Percentiles rank a stretch among this genome's conserved stretches.
phyloP scores from a whole-genome alignment of 441 rosid genomes.

The Iberis amara region DNA sequence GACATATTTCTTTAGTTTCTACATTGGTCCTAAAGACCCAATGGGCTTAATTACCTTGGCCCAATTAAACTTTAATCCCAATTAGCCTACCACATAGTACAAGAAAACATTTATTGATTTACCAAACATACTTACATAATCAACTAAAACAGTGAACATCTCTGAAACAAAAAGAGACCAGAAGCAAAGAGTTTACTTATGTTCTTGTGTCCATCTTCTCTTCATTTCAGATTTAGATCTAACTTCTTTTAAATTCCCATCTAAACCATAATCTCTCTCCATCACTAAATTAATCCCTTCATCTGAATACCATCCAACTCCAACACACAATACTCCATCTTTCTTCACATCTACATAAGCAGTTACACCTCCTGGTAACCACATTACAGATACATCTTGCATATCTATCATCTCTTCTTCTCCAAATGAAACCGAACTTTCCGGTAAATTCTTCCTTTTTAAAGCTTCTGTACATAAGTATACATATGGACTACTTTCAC shows the following conservation, averaged over 20 bases:
- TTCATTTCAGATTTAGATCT: conserved; percentile 58
- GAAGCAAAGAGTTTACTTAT: neutral
- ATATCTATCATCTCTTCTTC: conserved; percentile 78
- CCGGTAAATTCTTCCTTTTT: conserved; percentile 70
- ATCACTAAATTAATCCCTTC: conserved; percentile 88
- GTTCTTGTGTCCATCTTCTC: conserved; percentile 48
- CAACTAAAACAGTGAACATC: neutral
- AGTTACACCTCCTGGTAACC: conserved; percentile 85
- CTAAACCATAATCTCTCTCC: conserved; percentile 80
- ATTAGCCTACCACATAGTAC: too few relatives aligned
- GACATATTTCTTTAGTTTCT: too few relatives aligned
- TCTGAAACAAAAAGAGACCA: conserved; percentile 4
- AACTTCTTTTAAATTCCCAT: conserved; percentile 76
- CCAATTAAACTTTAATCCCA: too few relatives aligned
- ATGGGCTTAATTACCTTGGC: neutral
- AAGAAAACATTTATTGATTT: too few relatives aligned
- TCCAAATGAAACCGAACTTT: conserved; percentile 48
- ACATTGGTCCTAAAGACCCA: too few relatives aligned
- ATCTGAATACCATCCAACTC: conserved; percentile 82
- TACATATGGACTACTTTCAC: conserved; percentile 39
- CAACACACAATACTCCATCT: conserved; percentile 73
- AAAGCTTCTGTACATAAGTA: conserved; percentile 75
- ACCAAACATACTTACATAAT: too few relatives aligned
- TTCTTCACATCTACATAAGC: conserved; percentile 60
- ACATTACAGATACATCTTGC: conserved; percentile 65